Percentiles rank a stretch among this genome's conserved stretches.
Conservation (phyloP, 441 rosid genomes). For the Macaranga tanarius region DNA sequence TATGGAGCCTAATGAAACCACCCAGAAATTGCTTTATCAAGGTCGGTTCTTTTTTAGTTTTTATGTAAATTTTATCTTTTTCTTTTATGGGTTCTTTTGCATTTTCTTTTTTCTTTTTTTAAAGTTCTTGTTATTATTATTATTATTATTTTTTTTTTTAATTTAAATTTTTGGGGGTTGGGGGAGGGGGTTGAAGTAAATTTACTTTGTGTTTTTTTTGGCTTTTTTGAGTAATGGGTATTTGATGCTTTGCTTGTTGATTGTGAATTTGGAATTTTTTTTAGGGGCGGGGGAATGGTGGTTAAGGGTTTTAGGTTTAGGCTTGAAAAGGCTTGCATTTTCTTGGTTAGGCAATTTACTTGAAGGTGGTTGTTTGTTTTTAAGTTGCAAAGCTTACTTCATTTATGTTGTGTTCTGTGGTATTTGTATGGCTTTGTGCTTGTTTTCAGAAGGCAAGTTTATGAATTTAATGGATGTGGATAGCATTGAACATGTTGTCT, state of each 20-base stretch:
- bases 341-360: not conserved
- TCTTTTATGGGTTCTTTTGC: not conserved
- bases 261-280: not conserved
- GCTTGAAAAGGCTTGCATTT: not conserved
- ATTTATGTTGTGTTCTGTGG: not conserved
- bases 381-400: not conserved
- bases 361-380: not conserved
- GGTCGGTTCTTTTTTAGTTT: slow-evolving; percentile 28
- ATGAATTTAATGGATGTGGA: not conserved
- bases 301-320: not conserved
- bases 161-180: too few species aligned
- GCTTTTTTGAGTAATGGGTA: too few species aligned
- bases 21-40: slow-evolving; percentile 73
- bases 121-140: not conserved
- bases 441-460: slow-evolving; percentile 8
- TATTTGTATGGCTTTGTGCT: slow-evolving; percentile 14
- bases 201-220: too few species aligned
- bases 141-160: too few species aligned
- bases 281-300: not conserved
- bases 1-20: slow-evolving; percentile 86
- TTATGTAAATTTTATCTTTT: too few species aligned
- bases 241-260: not conserved
- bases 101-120: not conserved
- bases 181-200: not conserved
- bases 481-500: not conserved